phyloP scores from a whole-genome alignment of 2,329 filamentous ascomycete species.

The Penicillium sumatraense region DNA sequence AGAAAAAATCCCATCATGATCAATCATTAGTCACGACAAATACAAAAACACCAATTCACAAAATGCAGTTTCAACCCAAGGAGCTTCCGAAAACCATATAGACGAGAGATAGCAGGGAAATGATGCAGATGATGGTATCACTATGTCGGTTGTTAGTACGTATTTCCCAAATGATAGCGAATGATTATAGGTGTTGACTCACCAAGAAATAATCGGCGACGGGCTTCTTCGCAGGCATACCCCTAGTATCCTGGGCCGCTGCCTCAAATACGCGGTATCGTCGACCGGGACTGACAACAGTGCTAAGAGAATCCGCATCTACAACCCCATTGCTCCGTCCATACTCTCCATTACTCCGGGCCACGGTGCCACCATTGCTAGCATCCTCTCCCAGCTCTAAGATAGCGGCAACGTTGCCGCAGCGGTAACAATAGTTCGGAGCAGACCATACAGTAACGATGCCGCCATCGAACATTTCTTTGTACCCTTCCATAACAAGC shows the following conservation, averaged over 20 bases:
- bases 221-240: constrained; percentile 99
- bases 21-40: constrained; percentile 28
- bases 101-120: constrained; percentile 7
- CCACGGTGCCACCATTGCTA: constrained; percentile 71
- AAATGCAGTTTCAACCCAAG: constrained; percentile 22
- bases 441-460: constrained; percentile 99
- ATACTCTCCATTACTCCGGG: constrained; percentile 61
- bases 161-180: background rate
- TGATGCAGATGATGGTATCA: constrained; percentile 28
- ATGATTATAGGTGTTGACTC: constrained; percentile 16
- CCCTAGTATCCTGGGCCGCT: constrained; percentile 90
- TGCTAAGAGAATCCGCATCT: constrained; percentile 53
- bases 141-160: constrained; percentile 16
- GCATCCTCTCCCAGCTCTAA: constrained; percentile 89
- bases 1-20: constrained; percentile 23
- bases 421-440: constrained; percentile 95
- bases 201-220: constrained; percentile 93
- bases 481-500: constrained; percentile 98
- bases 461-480: constrained; percentile 96
- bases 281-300: constrained; percentile 74
- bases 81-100: constrained; percentile 16
- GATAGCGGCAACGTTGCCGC: constrained; percentile 93
- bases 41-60: constrained; percentile 26
- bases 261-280: constrained; percentile 96
- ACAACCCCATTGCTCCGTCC: constrained; percentile 52